These are phyloP conservation scores for Micractinium conductrix DNA, from an alignment of 139 green algal species.

Conservation along the genomic window DNA sequence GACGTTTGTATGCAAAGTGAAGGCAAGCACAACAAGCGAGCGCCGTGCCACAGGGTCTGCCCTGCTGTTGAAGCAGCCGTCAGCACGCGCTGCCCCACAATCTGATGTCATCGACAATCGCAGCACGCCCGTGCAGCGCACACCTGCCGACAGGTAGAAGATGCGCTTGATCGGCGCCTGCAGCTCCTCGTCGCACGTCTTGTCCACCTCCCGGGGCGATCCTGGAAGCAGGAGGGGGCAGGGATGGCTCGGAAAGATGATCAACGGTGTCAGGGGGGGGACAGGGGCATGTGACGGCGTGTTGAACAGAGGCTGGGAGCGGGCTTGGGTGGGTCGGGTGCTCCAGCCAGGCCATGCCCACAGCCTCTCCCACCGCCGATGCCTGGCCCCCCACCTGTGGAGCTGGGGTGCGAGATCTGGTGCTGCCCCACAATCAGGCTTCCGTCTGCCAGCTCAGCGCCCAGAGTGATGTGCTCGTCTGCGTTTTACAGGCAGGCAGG, in stretches of 20 bases:
- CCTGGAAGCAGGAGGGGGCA: background rate
- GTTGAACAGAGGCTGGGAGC: no score
- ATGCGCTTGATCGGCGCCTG: constrained; percentile 86
- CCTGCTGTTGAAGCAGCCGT: no score
- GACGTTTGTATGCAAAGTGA: no score
- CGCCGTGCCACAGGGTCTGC: no score
- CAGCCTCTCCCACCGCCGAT: no score
- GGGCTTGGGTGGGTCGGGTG: no score
- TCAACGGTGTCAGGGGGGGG: background rate
- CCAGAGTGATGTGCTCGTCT: constrained; percentile 94
- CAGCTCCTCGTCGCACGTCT: constrained; percentile 65
- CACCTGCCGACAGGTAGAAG: constrained; percentile 94
- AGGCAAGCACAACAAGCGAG: no score
- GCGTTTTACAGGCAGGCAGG: background rate
- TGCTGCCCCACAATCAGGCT: constrained; percentile 94
- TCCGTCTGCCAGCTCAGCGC: constrained; percentile 92
- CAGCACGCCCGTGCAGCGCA: no score
- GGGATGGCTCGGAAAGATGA: background rate
- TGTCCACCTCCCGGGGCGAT: constrained; percentile 60
- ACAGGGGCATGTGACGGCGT: background rate
- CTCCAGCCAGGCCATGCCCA: no score
- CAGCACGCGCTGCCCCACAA: no score
- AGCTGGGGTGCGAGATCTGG: constrained; percentile 91
- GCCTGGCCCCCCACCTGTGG: constrained; percentile 13
- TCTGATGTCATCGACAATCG: no score